Evolutionary conservation across 1,139 yeast species (phyloP).

Genomic region (Candida tetrigidarum): DNA sequence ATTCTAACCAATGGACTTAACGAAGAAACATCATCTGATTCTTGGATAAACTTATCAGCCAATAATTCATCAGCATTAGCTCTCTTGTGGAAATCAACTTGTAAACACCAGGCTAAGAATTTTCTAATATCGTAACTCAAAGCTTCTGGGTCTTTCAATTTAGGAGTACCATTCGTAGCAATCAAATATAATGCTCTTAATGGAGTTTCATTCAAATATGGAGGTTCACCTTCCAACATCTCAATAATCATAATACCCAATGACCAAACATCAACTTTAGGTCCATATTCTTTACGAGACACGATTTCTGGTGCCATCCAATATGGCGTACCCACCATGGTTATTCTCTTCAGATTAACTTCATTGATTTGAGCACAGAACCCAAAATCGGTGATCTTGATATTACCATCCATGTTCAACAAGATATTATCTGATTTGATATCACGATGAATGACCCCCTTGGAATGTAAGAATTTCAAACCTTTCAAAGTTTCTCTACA

Average conservation of each 20-base stretch:
- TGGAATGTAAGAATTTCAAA: slow-evolving; percentile 82
- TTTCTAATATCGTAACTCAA: slow-evolving; percentile 66
- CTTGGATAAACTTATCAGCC: slow-evolving; percentile 68
- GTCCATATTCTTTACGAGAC: slow-evolving; percentile 91
- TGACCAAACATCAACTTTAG: slow-evolving; percentile 98
- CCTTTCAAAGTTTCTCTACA: slow-evolving; percentile 91
- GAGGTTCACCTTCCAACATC: slow-evolving; percentile 99
- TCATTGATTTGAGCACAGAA: slow-evolving; percentile 97
- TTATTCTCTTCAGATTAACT: slow-evolving; percentile 81
- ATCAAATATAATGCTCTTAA: slow-evolving; percentile 88
- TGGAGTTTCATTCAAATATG: slow-evolving; percentile 94
- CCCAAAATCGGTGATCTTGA: slow-evolving; percentile 88
- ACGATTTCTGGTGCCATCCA: slow-evolving; percentile 99
- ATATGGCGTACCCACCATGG: slow-evolving; percentile 99
- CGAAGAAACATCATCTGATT: slow-evolving; percentile 73
- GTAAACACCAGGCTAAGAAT: slow-evolving; percentile 79
- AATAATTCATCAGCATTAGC: slow-evolving; percentile 81
- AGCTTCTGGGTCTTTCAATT: slow-evolving; percentile 85
- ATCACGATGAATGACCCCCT: slow-evolving; percentile 96
- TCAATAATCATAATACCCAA: slow-evolving; percentile 97
- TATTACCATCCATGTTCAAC: slow-evolving; percentile 80
- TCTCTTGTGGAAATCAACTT: slow-evolving; percentile 84
- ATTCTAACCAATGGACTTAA: slow-evolving; percentile 88
- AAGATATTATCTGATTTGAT: slow-evolving; percentile 93
- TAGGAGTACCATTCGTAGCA: slow-evolving; percentile 96